These are phyloP conservation scores for Naganishia friedmannii DNA, from an alignment of 768 basidiomycete species.

Conservation along the genomic window DNA sequence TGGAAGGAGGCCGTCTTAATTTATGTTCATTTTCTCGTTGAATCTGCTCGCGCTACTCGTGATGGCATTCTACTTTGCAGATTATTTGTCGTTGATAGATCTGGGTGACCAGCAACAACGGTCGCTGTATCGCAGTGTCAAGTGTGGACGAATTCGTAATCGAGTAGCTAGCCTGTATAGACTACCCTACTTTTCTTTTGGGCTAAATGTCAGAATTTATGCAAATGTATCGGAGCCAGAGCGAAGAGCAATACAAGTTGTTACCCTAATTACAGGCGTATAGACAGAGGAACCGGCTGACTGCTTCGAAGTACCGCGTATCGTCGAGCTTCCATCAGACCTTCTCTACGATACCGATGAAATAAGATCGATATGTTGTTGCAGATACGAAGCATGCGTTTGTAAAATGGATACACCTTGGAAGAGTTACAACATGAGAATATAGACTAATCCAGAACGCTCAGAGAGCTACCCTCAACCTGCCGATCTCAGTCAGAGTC, in stretches of 20 bases:
- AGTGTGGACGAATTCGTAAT: no score
- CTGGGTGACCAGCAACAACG: no score
- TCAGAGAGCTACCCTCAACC: neutral
- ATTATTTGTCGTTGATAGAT: neutral
- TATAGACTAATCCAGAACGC: neutral
- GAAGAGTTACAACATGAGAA: neutral
- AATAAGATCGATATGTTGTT: neutral
- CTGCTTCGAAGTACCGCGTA: no score
- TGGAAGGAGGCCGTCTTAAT: conserved; percentile 10
- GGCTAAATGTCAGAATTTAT: no score
- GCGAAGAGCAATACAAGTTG: no score
- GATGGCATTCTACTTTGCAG: neutral
- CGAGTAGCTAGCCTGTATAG: no score
- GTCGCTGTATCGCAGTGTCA: neutral
- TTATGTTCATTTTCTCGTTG: neutral
- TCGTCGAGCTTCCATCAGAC: neutral
- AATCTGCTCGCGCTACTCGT: neutral
- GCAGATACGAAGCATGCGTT: conserved; percentile 1
- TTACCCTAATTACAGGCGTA: no score
- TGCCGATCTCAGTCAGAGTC: conserved; percentile 26
- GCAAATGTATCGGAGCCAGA: no score
- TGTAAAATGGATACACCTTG: conserved; percentile 1
- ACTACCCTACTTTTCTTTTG: no score
- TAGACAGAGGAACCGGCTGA: no score
- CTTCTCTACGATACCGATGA: neutral